These are phyloP conservation scores for Lotmaria passim DNA, from an alignment of 208 protist genomes.

Conservation along the genomic window DNA sequence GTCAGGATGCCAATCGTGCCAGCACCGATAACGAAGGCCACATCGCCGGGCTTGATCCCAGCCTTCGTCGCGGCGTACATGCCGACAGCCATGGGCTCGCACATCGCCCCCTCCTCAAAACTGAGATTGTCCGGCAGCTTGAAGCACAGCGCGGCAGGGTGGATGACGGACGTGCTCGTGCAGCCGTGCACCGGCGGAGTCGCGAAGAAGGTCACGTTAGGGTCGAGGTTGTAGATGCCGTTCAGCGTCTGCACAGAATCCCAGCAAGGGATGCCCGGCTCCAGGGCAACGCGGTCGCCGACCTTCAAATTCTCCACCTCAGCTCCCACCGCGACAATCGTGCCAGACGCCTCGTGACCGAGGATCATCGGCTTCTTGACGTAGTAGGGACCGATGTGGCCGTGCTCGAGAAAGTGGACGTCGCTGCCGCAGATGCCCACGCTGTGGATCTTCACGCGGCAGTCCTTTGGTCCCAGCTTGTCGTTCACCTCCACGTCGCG, in stretches of 20 bases:
- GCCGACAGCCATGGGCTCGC: slow-evolving; percentile 64
- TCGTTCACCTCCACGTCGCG: slow-evolving; percentile 59
- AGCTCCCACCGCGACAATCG: slow-evolving; percentile 50
- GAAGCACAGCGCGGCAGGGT: slow-evolving; percentile 66
- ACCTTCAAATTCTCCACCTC: slow-evolving; percentile 52
- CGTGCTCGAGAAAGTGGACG: slow-evolving; percentile 71
- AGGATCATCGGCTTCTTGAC: slow-evolving; percentile 45
- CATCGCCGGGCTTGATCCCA: slow-evolving; percentile 43
- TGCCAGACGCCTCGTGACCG: slow-evolving; percentile 58
- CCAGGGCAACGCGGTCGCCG: slow-evolving; percentile 64
- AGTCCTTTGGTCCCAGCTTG: slow-evolving; percentile 48
- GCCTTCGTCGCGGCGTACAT: slow-evolving; percentile 67
- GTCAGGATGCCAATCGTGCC: slow-evolving; percentile 64
- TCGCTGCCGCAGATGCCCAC: slow-evolving; percentile 80
- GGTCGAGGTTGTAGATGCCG: slow-evolving; percentile 79
- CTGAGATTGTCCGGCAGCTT: slow-evolving; percentile 68
- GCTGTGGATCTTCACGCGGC: slow-evolving; percentile 60
- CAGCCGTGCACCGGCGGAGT: slow-evolving; percentile 73
- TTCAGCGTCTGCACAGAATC: slow-evolving; percentile 52
- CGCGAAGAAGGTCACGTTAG: slow-evolving; percentile 67
- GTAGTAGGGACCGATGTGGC: slow-evolving; percentile 58
- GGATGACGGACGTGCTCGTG: slow-evolving; percentile 53
- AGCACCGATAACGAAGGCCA: slow-evolving; percentile 36
- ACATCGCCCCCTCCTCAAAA: slow-evolving; percentile 73
- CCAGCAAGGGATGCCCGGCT: slow-evolving; percentile 72